A percentile compares a stretch with the other conserved stretches of the same genome.
These are phyloP conservation scores for Zarea fungicola DNA, from an alignment of 2,329 filamentous ascomycete species.

Conservation along the genomic window DNA sequence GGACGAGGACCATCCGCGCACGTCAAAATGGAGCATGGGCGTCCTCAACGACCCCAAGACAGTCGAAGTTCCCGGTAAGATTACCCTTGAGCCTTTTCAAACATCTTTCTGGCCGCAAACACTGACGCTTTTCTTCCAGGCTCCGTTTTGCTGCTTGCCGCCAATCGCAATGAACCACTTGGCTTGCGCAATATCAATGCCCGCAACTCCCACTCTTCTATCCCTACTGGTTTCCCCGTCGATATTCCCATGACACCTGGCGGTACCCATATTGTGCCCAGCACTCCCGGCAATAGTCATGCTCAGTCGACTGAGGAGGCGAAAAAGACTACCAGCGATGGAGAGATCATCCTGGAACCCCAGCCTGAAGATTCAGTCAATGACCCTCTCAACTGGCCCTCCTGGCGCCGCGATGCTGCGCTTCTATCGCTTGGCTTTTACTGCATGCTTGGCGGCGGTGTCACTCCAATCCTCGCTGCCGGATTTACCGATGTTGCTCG, in stretches of 20 bases:
- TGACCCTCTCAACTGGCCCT: constrained; percentile 88
- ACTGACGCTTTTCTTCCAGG: constrained; percentile 32
- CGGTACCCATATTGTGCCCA: constrained; percentile 17
- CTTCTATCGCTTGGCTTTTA: constrained; percentile 82
- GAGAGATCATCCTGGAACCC: constrained; percentile 79
- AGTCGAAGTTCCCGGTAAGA: constrained; percentile 78
- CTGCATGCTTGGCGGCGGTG: constrained; percentile 88
- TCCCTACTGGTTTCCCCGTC: constrained; percentile 41
- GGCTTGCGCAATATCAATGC: constrained; percentile 53
- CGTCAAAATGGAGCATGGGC: constrained; percentile 60
- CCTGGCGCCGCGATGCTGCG: constrained; percentile 73
- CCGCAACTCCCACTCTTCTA: constrained; percentile 53
- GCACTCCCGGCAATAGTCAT: constrained; percentile 7
- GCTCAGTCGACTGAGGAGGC: constrained; percentile 25
- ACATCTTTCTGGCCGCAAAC: neutral
- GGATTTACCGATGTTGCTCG: constrained; percentile 78
- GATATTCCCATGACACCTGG: constrained; percentile 28
- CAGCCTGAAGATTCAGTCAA: constrained; percentile 89
- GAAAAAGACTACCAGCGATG: constrained; percentile 75
- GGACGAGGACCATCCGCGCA: constrained; percentile 13
- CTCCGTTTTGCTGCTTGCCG: constrained; percentile 52
- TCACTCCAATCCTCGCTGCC: constrained; percentile 84
- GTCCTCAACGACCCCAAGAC: constrained; percentile 76
- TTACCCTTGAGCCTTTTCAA: neutral
- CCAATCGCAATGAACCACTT: constrained; percentile 53